A percentile compares a stretch with the other conserved stretches of the same genome.
Conservation (phyloP, 2,329 filamentous ascomycete species). For the Colletotrichum somersetense region DNA sequence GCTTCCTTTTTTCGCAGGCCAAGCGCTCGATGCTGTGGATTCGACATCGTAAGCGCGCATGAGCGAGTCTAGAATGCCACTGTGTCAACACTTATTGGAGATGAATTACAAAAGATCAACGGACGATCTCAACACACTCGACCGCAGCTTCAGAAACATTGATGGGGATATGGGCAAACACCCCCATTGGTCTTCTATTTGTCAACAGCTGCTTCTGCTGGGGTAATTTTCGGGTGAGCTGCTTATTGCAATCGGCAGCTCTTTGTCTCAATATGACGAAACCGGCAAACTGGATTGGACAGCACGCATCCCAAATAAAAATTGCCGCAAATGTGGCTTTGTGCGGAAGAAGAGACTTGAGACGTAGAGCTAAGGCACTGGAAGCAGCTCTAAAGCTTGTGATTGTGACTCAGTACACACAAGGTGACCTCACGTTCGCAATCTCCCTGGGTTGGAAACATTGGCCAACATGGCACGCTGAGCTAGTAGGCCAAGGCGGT, state of each 20-base stretch:
- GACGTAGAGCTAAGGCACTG: background rate
- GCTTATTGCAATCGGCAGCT: background rate
- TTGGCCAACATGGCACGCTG: background rate
- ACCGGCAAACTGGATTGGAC: background rate
- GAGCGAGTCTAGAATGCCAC: background rate
- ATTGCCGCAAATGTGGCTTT: background rate
- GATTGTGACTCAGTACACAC: background rate
- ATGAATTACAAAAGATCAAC: background rate
- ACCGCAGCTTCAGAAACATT: background rate
- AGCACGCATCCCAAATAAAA: fast-evolving
- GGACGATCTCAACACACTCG: background rate
- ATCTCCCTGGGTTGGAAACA: background rate
- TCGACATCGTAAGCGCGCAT: background rate
- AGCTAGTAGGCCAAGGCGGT: too few relatives aligned
- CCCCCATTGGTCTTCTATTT: background rate
- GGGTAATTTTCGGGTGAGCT: background rate
- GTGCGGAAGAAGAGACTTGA: background rate
- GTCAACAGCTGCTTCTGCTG: background rate
- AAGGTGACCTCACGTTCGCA: background rate
- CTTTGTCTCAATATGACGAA: background rate
- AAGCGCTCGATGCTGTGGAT: background rate
- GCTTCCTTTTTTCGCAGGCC: too few relatives aligned
- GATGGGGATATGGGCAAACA: background rate
- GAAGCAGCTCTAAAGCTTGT: background rate
- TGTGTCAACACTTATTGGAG: background rate